phyloP scores from a whole-genome alignment of 2,329 filamentous ascomycete genomes.

The Phoma herbarum region DNA sequence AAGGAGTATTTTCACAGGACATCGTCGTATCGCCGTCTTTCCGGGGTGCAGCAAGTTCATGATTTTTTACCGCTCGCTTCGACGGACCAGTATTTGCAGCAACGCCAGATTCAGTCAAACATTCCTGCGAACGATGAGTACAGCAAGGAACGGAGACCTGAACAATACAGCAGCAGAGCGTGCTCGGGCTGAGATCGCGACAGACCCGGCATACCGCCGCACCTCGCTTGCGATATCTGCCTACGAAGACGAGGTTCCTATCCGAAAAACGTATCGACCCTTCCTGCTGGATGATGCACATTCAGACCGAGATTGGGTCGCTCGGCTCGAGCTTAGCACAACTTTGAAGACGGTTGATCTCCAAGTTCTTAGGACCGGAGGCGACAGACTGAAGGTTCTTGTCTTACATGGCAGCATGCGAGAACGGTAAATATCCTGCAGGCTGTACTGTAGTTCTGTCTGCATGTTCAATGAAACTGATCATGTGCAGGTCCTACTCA shows the following conservation, averaged over 20 bases:
- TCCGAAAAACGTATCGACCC: constrained; percentile 63
- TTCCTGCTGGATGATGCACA: constrained; percentile 59
- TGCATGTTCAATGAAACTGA: not conserved
- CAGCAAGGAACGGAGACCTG: constrained; percentile 32
- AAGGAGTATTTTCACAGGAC: no score
- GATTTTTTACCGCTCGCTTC: not conserved
- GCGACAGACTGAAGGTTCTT: no score
- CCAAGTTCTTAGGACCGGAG: not conserved
- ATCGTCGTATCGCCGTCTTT: no score
- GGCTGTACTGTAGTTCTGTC: not conserved
- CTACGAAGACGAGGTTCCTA: constrained; percentile 58
- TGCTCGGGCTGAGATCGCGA: constrained; percentile 18
- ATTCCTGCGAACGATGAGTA: constrained; percentile 11
- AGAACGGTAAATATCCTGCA: not conserved
- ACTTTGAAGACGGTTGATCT: constrained; percentile 60
- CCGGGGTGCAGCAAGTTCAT: not conserved
- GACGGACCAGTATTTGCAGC: not conserved
- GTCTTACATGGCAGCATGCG: no score
- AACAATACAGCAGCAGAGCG: constrained; percentile 37
- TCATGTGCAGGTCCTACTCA: not conserved
- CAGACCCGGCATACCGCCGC: constrained; percentile 24
- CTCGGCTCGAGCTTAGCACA: constrained; percentile 63
- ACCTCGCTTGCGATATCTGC: constrained; percentile 57
- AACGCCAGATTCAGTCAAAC: constrained; percentile 1
- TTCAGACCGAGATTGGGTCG: constrained; percentile 63